Evolutionary conservation across 2,329 filamentous ascomycete species (phyloP).

Genomic region (Domatiomyces catenatus): DNA sequence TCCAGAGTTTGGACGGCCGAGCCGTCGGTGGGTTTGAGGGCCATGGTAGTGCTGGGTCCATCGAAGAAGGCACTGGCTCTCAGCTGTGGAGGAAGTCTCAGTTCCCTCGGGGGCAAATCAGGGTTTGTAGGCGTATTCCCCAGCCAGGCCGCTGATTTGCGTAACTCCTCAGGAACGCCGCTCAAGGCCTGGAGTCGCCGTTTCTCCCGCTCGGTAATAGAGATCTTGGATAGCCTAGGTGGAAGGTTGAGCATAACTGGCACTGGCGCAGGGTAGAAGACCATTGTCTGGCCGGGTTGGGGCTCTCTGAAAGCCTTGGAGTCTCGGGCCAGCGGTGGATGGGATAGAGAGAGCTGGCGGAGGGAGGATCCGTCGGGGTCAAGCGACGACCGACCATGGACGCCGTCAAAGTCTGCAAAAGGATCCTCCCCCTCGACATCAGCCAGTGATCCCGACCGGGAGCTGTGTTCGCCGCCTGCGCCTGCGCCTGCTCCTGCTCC

Average conservation of each 20-base stretch:
- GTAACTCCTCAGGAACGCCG: constrained; percentile 41
- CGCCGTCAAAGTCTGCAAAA: constrained; percentile 37
- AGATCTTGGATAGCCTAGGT: constrained; percentile 63
- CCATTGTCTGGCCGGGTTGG: constrained; percentile 59
- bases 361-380: constrained; percentile 14
- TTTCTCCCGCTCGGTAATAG: constrained; percentile 48
- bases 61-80: constrained; percentile 90
- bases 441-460: background rate
- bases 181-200: constrained; percentile 60
- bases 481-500: too few relatives aligned
- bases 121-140: constrained; percentile 6
- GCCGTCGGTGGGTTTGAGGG: constrained; percentile 48
- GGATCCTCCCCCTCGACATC: constrained; percentile 14
- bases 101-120: constrained; percentile 12
- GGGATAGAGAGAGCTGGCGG: constrained; percentile 24
- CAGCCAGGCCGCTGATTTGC: constrained; percentile 38
- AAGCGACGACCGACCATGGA: constrained; percentile 16
- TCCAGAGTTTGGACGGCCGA: constrained; percentile 83
- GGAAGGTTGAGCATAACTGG: constrained; percentile 87
- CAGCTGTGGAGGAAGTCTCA: constrained; percentile 60
- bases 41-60: constrained; percentile 39
- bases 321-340: constrained; percentile 26
- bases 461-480: background rate
- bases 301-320: constrained; percentile 26
- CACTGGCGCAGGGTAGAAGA: constrained; percentile 89